Evolutionary conservation across 805 yeast species (phyloP).

Genomic region (Yamadazyma philogaea): DNA sequence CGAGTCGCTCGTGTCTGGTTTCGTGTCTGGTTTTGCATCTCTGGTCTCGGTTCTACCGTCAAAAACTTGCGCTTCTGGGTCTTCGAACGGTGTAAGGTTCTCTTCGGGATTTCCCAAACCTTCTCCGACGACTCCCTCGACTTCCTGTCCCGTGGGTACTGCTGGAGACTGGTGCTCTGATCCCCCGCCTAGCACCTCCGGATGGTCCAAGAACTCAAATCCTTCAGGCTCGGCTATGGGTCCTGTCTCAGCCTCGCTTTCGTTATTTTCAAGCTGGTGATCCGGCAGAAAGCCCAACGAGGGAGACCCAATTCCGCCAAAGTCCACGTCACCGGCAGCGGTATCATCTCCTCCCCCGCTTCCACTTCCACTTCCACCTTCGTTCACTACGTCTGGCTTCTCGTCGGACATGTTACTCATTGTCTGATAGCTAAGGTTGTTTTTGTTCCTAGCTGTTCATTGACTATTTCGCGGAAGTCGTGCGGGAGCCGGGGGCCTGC

Average conservation of each 20-base stretch:
- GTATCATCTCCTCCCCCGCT: too few relatives aligned
- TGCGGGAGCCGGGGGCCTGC: background rate
- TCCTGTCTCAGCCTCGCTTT: background rate
- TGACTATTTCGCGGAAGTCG: background rate
- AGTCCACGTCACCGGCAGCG: background rate
- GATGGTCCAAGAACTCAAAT: background rate
- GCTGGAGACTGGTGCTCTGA: background rate
- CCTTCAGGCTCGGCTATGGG: background rate
- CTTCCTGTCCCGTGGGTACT: too few relatives aligned
- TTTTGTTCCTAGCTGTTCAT: background rate
- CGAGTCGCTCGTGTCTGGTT: too few relatives aligned
- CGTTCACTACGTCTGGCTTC: background rate
- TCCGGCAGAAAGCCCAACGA: background rate
- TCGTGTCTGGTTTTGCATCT: too few relatives aligned
- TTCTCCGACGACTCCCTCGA: too few relatives aligned
- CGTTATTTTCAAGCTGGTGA: background rate
- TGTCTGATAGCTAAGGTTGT: background rate
- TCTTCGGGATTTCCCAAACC: too few relatives aligned
- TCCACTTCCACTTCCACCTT: background rate
- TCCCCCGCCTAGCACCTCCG: background rate
- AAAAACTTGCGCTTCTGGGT: too few relatives aligned
- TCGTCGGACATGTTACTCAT: background rate
- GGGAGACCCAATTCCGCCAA: background rate
- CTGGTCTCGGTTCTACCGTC: too few relatives aligned
- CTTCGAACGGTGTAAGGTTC: too few relatives aligned